Evolutionary conservation across 805 yeast species (phyloP), one percentile per base, ranked within the genome.

Genomic region (Millerago galiae): DNA sequence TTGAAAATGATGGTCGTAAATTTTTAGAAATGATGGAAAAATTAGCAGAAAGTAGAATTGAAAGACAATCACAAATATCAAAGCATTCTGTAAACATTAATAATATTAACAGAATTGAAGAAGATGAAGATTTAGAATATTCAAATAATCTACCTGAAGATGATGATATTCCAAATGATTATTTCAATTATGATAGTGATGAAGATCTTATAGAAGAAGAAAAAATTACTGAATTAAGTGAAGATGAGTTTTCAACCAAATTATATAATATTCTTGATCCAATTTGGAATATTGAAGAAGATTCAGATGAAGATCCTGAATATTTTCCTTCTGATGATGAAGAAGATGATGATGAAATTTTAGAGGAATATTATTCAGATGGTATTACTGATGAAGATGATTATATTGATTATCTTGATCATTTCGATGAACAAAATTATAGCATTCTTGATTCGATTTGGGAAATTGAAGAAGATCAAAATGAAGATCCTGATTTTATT

Each of bases 21-120:
- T 85, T 88, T 49, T 72, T 87, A 27, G 81, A 81, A 49, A 81
- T 86, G 72, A 81, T 89, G 77, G 95, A 87, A 59, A 73, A 78
- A 41, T 66, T 85, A 35, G 85, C 88, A 4, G 73, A 74, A 44
- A 71, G 78, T 35, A 63, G 77, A 15, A 52, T 67, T 60, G 59
- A 50, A 35, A 54, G 59, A 38, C 54, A 54, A 16, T 16, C 50
- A 7, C 54, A 54, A n/a, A 40, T 40, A 8, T 10, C 47, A 21
- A 42, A 39, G 31, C 42, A 45, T 27, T 32, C 51, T 4, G 53
- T 49, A 12, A 40, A 45, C 17, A 34, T 44, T 24, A 51, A 51
- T 32, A 48, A 51, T 29, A 33, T 41, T 5, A 60, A 54, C 13
- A 49, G 57, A 31, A 59, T 56, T 29, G 65, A 60, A 24, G 61